Evolutionary conservation across 352 stramenopile species (phyloP).

Genomic region (Phytopythium montanum): DNA sequence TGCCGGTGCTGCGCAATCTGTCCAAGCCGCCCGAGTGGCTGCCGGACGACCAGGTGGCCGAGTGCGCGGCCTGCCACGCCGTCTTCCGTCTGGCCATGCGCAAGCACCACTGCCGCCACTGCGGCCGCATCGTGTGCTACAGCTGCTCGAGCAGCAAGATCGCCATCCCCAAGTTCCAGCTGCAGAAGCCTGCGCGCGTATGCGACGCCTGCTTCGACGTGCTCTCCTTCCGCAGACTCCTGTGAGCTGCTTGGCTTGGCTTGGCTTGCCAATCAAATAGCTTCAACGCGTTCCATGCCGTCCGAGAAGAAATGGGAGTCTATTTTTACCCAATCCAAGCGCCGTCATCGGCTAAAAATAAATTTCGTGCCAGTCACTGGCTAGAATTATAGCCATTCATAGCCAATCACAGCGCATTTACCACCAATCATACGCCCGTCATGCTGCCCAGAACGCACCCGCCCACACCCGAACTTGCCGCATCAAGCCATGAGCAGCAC

Average conservation of each 20-base stretch:
- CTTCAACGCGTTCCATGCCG: no score
- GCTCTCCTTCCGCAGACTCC: constrained; percentile 73
- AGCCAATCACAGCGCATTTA: no score
- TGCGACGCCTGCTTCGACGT: constrained; percentile 85
- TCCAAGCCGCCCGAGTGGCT: constrained; percentile 55
- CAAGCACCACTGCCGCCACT: constrained; percentile 83
- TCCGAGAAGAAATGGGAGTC: no score
- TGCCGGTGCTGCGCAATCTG: constrained; percentile 79
- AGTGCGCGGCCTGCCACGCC: constrained; percentile 73
- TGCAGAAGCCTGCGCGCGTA: constrained; percentile 65
- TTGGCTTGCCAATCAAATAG: no score
- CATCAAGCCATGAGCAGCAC: not conserved
- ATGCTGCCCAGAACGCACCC: not conserved
- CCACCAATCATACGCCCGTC: no score
- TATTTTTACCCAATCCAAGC: no score
- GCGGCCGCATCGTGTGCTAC: constrained; percentile 80
- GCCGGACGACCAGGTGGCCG: constrained; percentile 59
- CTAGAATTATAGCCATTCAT: no score
- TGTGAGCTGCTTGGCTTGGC: constrained; percentile 40
- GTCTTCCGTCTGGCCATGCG: constrained; percentile 80
- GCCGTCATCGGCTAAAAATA: no score
- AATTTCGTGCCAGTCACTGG: no score
- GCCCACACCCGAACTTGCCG: not conserved
- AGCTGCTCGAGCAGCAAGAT: constrained; percentile 86
- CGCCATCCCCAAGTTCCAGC: constrained; percentile 80